Evolutionary conservation across 2,329 filamentous ascomycete genomes (phyloP), one percentile per base, ranked within the genome.

Genomic region (Pyricularia pennisetigena): DNA sequence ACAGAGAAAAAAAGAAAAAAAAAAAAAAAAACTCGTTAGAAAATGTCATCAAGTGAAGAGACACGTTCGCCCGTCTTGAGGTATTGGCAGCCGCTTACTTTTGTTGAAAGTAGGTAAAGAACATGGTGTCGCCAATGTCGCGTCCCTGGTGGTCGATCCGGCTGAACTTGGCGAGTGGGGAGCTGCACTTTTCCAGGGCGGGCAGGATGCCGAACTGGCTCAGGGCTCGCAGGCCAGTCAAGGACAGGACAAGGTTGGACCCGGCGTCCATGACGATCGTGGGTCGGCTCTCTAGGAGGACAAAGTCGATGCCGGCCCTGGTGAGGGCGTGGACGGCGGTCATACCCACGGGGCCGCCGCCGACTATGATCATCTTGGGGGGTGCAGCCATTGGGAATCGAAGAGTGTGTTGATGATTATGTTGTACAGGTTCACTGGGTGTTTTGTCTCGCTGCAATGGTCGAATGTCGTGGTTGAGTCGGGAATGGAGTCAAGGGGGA

Each of bases 241-340:
- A 74, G 67, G 70, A 73, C 8, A 76, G 30, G 7, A 70, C 72
- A 24, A 76, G 69, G 9, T 70, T 70, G 2, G 73, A 69, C 10
- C 72, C 72, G 10, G 72, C 72, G 32, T 73, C 72, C 16, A 72
- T 68, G 1, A 74, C 67, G 9, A 72, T 69, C 0, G 72, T 69
- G 41, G 73, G 12, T 7, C 73, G 69, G 0, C 72, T 68, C 69
- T 78, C 76, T 0, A 78, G 70, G 16, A 78, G 67, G 16, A 77
- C 69, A 66, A 76, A 75, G 35, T 73, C 71, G 54, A 76, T 74
- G 6, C 74, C 75, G 1, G 77, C 77, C 1, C 70, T 69, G 32
- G 68, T n/a, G 2, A 78, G 72, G 32, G 72, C 71, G 63, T 77
- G 75, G 35, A 63, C 68, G n/a, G 85, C 84, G 68, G 72, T 78